Evolutionary conservation across 2,329 filamentous ascomycete genomes (phyloP).

Genomic region (Thelonectria rubi): DNA sequence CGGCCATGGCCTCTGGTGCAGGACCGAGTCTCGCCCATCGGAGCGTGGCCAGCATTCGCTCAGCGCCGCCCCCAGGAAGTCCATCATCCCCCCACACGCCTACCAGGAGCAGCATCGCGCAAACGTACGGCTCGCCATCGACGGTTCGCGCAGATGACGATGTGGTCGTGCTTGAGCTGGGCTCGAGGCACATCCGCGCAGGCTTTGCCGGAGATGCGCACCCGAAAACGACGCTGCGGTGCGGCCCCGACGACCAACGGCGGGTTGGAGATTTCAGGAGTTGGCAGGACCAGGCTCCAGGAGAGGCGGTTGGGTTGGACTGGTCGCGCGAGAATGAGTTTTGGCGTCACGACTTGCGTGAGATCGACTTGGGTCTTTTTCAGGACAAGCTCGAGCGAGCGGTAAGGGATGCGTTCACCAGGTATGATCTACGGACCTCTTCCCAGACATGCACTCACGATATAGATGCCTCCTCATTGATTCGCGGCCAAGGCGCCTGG

Average conservation of each 20-base stretch:
- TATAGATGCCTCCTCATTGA: slow-evolving; percentile 72
- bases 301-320: slow-evolving; percentile 54
- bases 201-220: slow-evolving; percentile 87
- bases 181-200: slow-evolving; percentile 78
- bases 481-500: slow-evolving; percentile 77
- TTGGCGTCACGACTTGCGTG: slow-evolving; percentile 79
- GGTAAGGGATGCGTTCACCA: slow-evolving; percentile 82
- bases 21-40: slow-evolving; percentile 63
- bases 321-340: slow-evolving; percentile 77
- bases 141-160: slow-evolving; percentile 82
- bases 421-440: slow-evolving; percentile 60
- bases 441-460: slow-evolving; percentile 24
- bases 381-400: slow-evolving; percentile 88
- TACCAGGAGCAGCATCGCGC: slow-evolving; percentile 60
- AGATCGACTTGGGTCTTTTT: slow-evolving; percentile 79
- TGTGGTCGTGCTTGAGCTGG: slow-evolving; percentile 82
- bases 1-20: slow-evolving; percentile 55
- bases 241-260: slow-evolving; percentile 78
- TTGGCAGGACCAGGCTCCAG: slow-evolving; percentile 67
- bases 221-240: slow-evolving; percentile 76
- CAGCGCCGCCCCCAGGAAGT: slow-evolving; percentile 49
- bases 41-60: slow-evolving; percentile 66
- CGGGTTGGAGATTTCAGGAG: slow-evolving; percentile 83
- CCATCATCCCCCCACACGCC: slow-evolving; percentile 69
- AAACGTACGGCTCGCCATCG: slow-evolving; percentile 67